These are phyloP conservation scores for Mycosphaerella arachidis DNA, from an alignment of 2,329 filamentous ascomycete species.

Conservation along the genomic window DNA sequence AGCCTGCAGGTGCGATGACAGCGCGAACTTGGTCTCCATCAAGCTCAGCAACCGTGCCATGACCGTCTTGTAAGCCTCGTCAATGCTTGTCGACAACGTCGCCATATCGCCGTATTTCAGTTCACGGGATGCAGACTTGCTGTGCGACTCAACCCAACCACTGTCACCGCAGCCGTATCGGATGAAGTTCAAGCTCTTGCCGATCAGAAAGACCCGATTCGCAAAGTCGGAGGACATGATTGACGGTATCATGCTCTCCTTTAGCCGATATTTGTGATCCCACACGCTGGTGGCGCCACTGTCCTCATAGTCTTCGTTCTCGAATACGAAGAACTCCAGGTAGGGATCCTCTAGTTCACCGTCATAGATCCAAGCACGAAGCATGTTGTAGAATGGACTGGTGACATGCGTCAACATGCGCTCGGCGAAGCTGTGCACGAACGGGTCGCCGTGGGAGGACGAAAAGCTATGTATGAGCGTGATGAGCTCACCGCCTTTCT, in stretches of 20 bases:
- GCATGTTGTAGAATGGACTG: slow-evolving; percentile 91
- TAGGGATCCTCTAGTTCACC: slow-evolving; percentile 96
- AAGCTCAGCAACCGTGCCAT: slow-evolving; percentile 92
- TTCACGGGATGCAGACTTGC: slow-evolving; percentile 86
- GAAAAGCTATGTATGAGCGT: slow-evolving; percentile 91
- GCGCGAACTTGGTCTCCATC: slow-evolving; percentile 91
- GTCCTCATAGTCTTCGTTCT: slow-evolving; percentile 60
- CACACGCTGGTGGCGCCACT: slow-evolving; percentile 80
- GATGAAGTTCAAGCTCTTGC: slow-evolving; percentile 97
- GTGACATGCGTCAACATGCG: slow-evolving; percentile 82
- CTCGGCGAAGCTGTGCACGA: slow-evolving; percentile 89
- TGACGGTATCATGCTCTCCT: slow-evolving; percentile 79
- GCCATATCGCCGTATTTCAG: slow-evolving; percentile 89
- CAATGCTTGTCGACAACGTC: slow-evolving; percentile 86
- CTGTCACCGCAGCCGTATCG: slow-evolving; percentile 91
- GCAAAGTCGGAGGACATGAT: slow-evolving; percentile 93
- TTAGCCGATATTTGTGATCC: slow-evolving; percentile 94
- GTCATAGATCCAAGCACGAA: slow-evolving; percentile 96
- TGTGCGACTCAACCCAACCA: slow-evolving; percentile 92
- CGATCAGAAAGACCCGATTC: slow-evolving; percentile 93
- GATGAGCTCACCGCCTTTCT: slow-evolving; percentile 86
- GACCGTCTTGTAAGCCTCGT: slow-evolving; percentile 94
- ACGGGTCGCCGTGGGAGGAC: slow-evolving; percentile 88
- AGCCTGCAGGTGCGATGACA: slow-evolving; percentile 87
- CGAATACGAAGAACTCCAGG: slow-evolving; percentile 88